These are phyloP conservation scores for Hypoxylon sp. DNA, from an alignment of 2,329 filamentous ascomycete genomes.

Conservation along the genomic window DNA sequence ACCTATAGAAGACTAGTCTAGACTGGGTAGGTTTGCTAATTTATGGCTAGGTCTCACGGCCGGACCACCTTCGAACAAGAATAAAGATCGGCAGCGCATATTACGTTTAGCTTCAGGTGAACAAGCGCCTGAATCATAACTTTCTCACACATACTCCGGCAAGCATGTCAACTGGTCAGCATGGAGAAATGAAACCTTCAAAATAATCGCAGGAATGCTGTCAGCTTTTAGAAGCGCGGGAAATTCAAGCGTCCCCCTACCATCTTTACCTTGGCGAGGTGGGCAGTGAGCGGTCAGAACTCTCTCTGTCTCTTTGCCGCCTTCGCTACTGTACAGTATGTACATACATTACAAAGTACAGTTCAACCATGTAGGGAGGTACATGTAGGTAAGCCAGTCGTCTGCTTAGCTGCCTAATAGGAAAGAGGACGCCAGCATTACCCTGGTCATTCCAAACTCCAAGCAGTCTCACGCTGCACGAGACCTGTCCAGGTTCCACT, in stretches of 20 bases:
- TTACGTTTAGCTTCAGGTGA: slow-evolving; percentile 44
- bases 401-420: slow-evolving; percentile 46
- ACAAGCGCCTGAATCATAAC: slow-evolving; percentile 41
- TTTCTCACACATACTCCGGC: slow-evolving; percentile 31
- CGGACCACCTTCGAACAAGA: slow-evolving; percentile 21
- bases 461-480: slow-evolving; percentile 47
- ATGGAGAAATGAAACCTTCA: slow-evolving; percentile 44
- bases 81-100: slow-evolving; percentile 34
- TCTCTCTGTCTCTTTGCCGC: slow-evolving; percentile 35
- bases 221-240: slow-evolving; percentile 42
- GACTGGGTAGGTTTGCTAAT: slow-evolving; percentile 29
- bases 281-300: slow-evolving; percentile 42
- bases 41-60: slow-evolving; percentile 33
- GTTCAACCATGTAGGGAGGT: slow-evolving; percentile 6
- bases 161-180: slow-evolving; percentile 36
- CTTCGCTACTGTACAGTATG: slow-evolving; percentile 2
- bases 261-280: slow-evolving; percentile 29
- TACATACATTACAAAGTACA: neutral
- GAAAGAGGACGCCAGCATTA: slow-evolving; percentile 38
- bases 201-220: slow-evolving; percentile 33
- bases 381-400: slow-evolving; percentile 21
- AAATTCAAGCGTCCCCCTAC: slow-evolving; percentile 34
- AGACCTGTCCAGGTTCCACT: slow-evolving; percentile 43
- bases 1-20: slow-evolving; percentile 19
- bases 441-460: slow-evolving; percentile 43